Percentiles rank a stretch among this genome's conserved stretches.
These are phyloP conservation scores for Rhinocladiella similis DNA, from an alignment of 2,329 filamentous ascomycete genomes.

Conservation along the genomic window DNA sequence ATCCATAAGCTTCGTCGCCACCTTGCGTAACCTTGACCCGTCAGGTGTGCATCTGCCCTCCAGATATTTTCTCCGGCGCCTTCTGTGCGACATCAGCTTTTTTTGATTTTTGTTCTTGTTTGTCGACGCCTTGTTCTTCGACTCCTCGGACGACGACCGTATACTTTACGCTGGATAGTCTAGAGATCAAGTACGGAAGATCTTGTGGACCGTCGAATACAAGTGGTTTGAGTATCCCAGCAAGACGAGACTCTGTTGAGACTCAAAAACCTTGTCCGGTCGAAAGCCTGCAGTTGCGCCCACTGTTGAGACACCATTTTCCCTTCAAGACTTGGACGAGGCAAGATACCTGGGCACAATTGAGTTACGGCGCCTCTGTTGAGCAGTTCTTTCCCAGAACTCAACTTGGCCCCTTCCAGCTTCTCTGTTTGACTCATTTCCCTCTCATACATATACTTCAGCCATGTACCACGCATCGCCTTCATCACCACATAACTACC, in stretches of 20 bases:
- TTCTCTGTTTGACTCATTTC: too few species aligned
- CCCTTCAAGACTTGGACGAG: too few species aligned
- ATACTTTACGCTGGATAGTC: too few species aligned
- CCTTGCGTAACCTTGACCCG: conserved; percentile 2
- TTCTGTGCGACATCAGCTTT: conserved; percentile 13
- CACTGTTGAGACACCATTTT: too few species aligned
- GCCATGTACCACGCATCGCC: conserved; percentile 14
- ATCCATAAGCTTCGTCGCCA: not conserved
- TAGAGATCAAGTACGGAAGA: not conserved
- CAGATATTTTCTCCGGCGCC: conserved; percentile 1
- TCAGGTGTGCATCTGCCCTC: not conserved
- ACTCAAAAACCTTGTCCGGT: too few species aligned
- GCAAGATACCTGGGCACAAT: too few species aligned
- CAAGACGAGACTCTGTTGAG: too few species aligned
- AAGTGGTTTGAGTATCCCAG: too few species aligned
- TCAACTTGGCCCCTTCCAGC: too few species aligned
- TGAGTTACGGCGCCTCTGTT: not conserved
- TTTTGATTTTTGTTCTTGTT: not conserved
- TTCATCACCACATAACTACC: conserved; percentile 14
- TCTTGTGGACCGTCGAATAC: not conserved
- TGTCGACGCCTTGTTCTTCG: not conserved
- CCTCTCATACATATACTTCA: not conserved
- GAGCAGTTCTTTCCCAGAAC: not conserved
- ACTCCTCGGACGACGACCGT: not conserved
- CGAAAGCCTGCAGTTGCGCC: too few species aligned